Conservation (phyloP, 139 green algal genomes). For the Picocystis salinarum region DNA sequence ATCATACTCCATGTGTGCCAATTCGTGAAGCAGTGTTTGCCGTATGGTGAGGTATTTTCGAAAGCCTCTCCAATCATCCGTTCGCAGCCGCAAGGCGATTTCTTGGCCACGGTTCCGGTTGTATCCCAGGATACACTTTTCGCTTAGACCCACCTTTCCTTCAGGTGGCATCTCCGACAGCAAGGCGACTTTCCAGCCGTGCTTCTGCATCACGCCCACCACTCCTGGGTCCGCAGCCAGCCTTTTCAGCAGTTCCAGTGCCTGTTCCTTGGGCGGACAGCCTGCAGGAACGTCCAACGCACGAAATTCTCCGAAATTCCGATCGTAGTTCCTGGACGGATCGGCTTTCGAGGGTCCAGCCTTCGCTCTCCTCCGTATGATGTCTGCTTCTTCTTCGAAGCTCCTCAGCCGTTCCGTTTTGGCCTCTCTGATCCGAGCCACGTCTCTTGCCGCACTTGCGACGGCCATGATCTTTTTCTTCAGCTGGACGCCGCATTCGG, state of each 20-base stretch:
- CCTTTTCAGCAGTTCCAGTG: constrained; percentile 39
- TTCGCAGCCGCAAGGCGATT: constrained; percentile 66
- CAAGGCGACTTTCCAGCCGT: constrained; percentile 41
- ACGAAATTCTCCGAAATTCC: too few relatives aligned
- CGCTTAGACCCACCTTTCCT: constrained; percentile 12
- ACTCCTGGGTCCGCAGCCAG: constrained; percentile 48
- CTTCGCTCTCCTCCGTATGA: too few relatives aligned
- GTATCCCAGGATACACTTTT: constrained; percentile 19
- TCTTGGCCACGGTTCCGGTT: constrained; percentile 64
- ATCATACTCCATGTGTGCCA: constrained; percentile 60
- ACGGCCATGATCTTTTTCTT: too few relatives aligned
- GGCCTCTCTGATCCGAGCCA: too few relatives aligned
- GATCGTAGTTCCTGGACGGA: too few relatives aligned
- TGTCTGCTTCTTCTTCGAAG: too few relatives aligned
- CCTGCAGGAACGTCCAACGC: too few relatives aligned
- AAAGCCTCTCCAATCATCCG: constrained; percentile 39
- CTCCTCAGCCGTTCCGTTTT: too few relatives aligned
- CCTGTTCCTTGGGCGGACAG: too few relatives aligned
- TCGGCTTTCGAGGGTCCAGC: too few relatives aligned
- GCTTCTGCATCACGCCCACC: constrained; percentile 42
- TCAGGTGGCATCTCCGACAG: constrained; percentile 71
- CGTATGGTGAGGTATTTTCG: constrained; percentile 44
- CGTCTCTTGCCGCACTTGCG: too few relatives aligned
- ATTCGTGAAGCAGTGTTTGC: constrained; percentile 55
- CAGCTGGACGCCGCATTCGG: too few relatives aligned